These are phyloP conservation scores for Saturnispora silvae DNA, from an alignment of 805 yeast species.

Conservation along the genomic window DNA sequence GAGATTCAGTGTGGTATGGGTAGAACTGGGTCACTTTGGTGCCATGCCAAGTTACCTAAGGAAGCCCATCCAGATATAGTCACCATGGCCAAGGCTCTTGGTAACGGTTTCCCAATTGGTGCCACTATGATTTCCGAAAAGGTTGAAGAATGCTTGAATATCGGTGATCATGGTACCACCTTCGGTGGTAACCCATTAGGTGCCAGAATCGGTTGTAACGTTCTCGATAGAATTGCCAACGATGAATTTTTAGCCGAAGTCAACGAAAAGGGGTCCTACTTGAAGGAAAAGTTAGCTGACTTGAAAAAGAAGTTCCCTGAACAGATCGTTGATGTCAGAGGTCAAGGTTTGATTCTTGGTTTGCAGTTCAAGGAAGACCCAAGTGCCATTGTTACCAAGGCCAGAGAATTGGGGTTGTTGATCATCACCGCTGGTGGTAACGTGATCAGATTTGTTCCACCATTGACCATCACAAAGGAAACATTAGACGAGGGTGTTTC, in stretches of 20 bases:
- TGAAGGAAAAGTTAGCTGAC: constrained; percentile 39
- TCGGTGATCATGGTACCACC: constrained; percentile 97
- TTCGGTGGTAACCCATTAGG: constrained; percentile 97
- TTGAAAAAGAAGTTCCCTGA: constrained; percentile 49
- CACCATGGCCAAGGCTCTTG: constrained; percentile 92
- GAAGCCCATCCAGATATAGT: constrained; percentile 91
- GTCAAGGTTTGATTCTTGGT: constrained; percentile 83
- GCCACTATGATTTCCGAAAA: constrained; percentile 82
- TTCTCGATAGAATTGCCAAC: constrained; percentile 56
- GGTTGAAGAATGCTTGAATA: constrained; percentile 60
- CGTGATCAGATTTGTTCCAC: constrained; percentile 85
- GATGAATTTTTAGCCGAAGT: constrained; percentile 53
- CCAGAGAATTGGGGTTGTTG: constrained; percentile 71
- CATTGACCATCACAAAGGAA: constrained; percentile 69
- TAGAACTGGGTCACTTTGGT: constrained; percentile 89
- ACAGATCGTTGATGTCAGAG: constrained; percentile 61
- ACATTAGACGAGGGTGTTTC: constrained; percentile 61
- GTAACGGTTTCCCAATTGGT: constrained; percentile 94
- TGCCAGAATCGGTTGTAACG: constrained; percentile 68
- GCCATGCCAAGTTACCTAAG: constrained; percentile 63
- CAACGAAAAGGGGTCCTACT: constrained; percentile 44
- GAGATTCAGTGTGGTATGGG: constrained; percentile 97
- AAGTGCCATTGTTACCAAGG: constrained; percentile 47
- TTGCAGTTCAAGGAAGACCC: constrained; percentile 65
- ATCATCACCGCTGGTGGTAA: constrained; percentile 89